phyloP scores from a whole-genome alignment of 2,329 filamentous ascomycete species.

The Colletotrichum camelliae region DNA sequence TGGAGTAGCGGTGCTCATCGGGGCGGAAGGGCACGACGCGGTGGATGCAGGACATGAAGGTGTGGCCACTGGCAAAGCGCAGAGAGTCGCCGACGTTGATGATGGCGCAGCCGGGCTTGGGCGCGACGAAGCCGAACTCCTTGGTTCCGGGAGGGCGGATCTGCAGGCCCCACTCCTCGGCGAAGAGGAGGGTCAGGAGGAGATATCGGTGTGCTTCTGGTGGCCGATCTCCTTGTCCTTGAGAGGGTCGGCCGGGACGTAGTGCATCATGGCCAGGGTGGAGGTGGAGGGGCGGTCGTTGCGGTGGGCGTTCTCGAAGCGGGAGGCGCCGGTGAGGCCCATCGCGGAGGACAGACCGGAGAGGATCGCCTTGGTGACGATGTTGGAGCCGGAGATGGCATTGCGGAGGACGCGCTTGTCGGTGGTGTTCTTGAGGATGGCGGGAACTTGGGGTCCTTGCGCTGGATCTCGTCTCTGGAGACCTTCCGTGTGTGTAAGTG shows the following conservation, averaged over 20 bases:
- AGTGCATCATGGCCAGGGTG: slow-evolving; percentile 61
- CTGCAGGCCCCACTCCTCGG: slow-evolving; percentile 62
- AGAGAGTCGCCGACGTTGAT: slow-evolving; percentile 66
- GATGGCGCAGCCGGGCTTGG: slow-evolving; percentile 56
- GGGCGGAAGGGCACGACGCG: slow-evolving; percentile 59
- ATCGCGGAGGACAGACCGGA: slow-evolving; percentile 52
- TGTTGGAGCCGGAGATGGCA: slow-evolving; percentile 55
- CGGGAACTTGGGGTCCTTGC: slow-evolving; percentile 48
- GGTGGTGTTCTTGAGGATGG: slow-evolving; percentile 51
- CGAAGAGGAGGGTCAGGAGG: slow-evolving; percentile 61
- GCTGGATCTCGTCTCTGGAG: slow-evolving; percentile 55
- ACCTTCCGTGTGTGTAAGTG: slow-evolving; percentile 27
- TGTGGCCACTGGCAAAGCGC: slow-evolving; percentile 58
- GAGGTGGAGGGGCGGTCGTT: slow-evolving; percentile 54
- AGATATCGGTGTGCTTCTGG: slow-evolving; percentile 64
- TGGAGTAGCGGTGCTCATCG: slow-evolving; percentile 51
- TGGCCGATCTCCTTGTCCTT: slow-evolving; percentile 51
- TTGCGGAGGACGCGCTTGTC: slow-evolving; percentile 55
- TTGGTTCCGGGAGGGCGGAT: slow-evolving; percentile 51
- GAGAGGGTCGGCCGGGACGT: slow-evolving; percentile 49
- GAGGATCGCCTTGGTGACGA: slow-evolving; percentile 55
- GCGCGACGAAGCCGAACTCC: slow-evolving; percentile 59
- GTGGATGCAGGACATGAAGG: slow-evolving; percentile 63
- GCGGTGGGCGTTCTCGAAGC: slow-evolving; percentile 57
- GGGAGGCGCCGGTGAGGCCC: slow-evolving; percentile 46